Evolutionary conservation across 1,284 basidiomycete genomes (phyloP), one percentile per base, ranked within the genome.

Genomic region (Apiotrichum veenhuisii): DNA sequence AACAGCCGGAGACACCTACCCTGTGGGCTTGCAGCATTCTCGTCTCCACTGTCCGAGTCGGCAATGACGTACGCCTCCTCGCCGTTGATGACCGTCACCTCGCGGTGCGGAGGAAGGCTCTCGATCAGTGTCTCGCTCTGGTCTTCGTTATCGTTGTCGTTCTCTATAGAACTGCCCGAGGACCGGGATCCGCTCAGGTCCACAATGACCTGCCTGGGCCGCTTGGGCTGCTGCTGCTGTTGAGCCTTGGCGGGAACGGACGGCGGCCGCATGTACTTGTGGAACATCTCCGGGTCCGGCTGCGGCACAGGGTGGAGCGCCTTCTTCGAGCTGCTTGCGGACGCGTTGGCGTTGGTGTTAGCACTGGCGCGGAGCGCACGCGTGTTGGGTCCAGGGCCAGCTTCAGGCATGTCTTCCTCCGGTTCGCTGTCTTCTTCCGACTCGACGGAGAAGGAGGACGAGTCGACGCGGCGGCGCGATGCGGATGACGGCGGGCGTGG

Each of bases 261-360:
- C n/a, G 42, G 42, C 42, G 46, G n/a, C 10, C 26, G 26, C 23
- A 45, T 17, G 30, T 40, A 52, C 25, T 38, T 33, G 36, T 45
- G 51, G 54, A 64, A 58, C 5, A 52, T 51, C n/a, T 22, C 40
- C 10, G 55, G 54, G 3, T 55, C 58, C 3, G 58, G 60, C 20
- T 62, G 60, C 1, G 60, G 60, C 5, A 64, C 60, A 3, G 60
- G 60, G 17, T 22, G 50, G 18, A 64, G 56, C 2, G 26, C 7
- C 30, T 30, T 30, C 12, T 30, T 5, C 7, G n/a, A n/a, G n/a
- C n/a, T n/a, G n/a, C n/a, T n/a, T n/a, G 30, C 30, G 30, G 30
- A 7, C 5, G 30, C 12, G 12, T 12, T 30, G 12, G 30, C 25
- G 2, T 30, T 40, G n/a, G 20, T 22, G 9, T 34, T 33, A 30